Percentiles rank a stretch among this genome's conserved stretches.
These are phyloP conservation scores for Pythium graminicola DNA, from an alignment of 352 stramenopile species.

Conservation along the genomic window DNA sequence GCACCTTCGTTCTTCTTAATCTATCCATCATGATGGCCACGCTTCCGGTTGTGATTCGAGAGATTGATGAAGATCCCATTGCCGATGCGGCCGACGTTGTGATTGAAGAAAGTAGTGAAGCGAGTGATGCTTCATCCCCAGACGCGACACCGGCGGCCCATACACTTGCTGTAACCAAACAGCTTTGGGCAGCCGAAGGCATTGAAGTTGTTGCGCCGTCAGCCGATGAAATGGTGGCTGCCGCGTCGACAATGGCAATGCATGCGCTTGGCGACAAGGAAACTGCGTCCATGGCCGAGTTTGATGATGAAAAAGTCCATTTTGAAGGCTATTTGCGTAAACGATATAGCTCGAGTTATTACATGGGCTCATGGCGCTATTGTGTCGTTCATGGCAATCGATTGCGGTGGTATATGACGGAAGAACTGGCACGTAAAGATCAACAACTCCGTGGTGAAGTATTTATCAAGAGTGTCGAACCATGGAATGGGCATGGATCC, in stretches of 20 bases:
- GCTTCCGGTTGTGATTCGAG: not conserved
- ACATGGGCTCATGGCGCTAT: conserved; percentile 75
- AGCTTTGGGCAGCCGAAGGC: conserved; percentile 23
- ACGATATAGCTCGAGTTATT: conserved; percentile 54
- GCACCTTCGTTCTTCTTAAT: not conserved
- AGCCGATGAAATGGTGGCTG: not conserved
- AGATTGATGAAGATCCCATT: conserved; percentile 4
- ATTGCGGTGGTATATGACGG: conserved; percentile 61
- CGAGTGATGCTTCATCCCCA: conserved; percentile 11
- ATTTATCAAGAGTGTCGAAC: conserved; percentile 47
- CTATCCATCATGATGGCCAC: conserved; percentile 7
- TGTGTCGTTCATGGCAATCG: conserved; percentile 56
- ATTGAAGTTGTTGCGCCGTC: conserved; percentile 16
- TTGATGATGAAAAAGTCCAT: conserved; percentile 10
- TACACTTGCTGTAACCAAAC: conserved; percentile 11
- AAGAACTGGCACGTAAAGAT: conserved; percentile 42
- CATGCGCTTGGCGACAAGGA: conserved; percentile 12
- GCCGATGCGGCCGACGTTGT: not conserved
- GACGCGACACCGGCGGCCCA: conserved; percentile 11
- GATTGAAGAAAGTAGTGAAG: conserved; percentile 9
- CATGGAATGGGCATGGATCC: conserved; percentile 49
- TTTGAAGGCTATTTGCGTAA: conserved; percentile 63
- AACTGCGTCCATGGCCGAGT: not conserved
- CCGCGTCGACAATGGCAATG: conserved; percentile 9
- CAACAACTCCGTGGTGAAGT: conserved; percentile 51